Percentiles rank a stretch among this genome's conserved stretches.
phyloP scores from a whole-genome alignment of 257 asterid genomes.

The Gardenia jasminoides region DNA sequence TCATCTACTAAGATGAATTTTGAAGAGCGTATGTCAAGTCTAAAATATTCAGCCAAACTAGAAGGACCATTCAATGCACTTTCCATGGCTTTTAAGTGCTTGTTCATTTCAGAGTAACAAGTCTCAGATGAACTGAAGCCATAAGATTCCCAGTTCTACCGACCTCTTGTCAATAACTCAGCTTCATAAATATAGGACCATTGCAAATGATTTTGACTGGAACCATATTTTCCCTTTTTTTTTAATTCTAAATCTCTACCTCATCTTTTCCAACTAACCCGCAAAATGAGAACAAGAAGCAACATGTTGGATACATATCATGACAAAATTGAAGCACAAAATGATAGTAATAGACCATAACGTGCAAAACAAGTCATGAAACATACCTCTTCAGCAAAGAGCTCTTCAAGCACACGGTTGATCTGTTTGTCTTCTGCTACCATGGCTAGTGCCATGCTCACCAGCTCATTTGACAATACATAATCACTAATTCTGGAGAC shows the following conservation, averaged over 20 bases:
- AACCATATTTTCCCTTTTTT: not conserved
- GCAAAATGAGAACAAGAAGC: not conserved
- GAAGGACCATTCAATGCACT: not conserved
- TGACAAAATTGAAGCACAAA: not conserved
- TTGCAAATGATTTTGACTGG: not conserved
- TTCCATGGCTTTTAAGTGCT: not conserved
- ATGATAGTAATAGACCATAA: not conserved
- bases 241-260: not conserved
- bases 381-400: slow-evolving; percentile 89
- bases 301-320: not conserved
- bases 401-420: slow-evolving; percentile 90
- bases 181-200: not conserved
- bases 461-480: slow-evolving; percentile 90
- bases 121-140: not conserved
- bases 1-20: not conserved
- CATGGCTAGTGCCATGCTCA: slow-evolving; percentile 99
- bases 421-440: slow-evolving; percentile 98
- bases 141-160: not conserved
- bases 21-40: not conserved
- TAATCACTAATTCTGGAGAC: slow-evolving; percentile 94
- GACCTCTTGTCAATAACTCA: not conserved
- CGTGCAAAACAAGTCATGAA: not conserved
- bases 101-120: not conserved
- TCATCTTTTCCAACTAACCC: not conserved
- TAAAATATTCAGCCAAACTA: not conserved